Evolutionary conservation across 1,284 basidiomycete species (phyloP).

Genomic region (Puccinia horiana): DNA sequence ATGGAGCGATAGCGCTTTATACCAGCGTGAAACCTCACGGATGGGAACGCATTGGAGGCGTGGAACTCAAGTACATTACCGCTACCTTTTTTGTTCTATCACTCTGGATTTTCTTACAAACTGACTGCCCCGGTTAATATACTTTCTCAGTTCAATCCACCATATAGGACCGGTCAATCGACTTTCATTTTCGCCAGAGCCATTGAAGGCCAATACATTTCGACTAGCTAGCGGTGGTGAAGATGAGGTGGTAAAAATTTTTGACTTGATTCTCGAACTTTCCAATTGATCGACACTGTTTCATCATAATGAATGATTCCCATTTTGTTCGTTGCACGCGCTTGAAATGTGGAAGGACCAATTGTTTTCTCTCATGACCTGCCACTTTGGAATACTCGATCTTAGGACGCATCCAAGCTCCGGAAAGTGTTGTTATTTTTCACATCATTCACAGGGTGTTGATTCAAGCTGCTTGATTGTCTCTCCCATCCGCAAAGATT

Average conservation of each 20-base stretch:
- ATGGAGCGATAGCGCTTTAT: constrained; percentile 36
- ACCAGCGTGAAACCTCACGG: background rate
- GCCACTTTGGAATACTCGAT: background rate
- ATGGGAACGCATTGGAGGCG: constrained; percentile 21
- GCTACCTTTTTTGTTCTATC: background rate
- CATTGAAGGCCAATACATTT: constrained; percentile 5
- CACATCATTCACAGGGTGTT: background rate
- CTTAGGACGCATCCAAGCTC: background rate
- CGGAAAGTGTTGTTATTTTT: background rate
- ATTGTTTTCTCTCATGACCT: background rate
- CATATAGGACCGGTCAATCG: constrained; percentile 27
- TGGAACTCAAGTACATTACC: background rate
- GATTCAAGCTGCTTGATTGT: background rate
- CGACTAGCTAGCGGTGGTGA: constrained; percentile 45
- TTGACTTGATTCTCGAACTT: constrained; percentile 15
- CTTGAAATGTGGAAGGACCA: background rate
- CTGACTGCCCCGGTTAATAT: background rate
- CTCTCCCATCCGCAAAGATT: background rate
- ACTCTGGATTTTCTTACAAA: background rate
- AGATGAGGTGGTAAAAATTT: constrained; percentile 38
- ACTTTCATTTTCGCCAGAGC: constrained; percentile 27
- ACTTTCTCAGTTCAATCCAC: background rate
- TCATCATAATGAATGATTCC: background rate
- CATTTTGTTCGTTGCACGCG: background rate
- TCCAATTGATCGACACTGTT: background rate